Percentiles rank a stretch among this genome's conserved stretches.
These are phyloP conservation scores for Polygonum maritimum DNA, from an alignment of 148 eudicot species.

Conservation along the genomic window DNA sequence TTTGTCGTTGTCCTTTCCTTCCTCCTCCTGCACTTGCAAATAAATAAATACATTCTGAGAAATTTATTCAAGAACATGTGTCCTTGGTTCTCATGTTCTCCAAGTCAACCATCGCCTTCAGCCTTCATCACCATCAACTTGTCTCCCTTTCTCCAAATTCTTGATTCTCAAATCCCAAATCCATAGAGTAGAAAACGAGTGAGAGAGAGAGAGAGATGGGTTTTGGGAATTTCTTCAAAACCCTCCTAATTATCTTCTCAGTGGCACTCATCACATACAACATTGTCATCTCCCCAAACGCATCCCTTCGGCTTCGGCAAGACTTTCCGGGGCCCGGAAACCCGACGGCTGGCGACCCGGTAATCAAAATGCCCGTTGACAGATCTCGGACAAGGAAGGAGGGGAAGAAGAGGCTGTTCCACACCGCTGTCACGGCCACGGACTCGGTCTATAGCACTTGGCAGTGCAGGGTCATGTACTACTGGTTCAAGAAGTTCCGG, in stretches of 20 bases:
- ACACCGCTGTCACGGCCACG: conserved; percentile 92
- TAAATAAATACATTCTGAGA: background rate
- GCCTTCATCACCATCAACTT: background rate
- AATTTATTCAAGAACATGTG: background rate
- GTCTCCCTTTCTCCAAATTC: background rate
- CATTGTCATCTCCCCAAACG: conserved; percentile 65
- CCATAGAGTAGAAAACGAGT: background rate
- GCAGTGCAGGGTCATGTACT: conserved; percentile 95
- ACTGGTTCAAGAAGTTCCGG: conserved; percentile 78
- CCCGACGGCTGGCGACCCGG: conserved; percentile 41
- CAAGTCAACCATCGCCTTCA: background rate
- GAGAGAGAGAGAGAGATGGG: conserved; percentile 24
- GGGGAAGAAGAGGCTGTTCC: conserved; percentile 49
- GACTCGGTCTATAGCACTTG: conserved; percentile 84
- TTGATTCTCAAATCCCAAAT: background rate
- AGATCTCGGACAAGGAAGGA: conserved; percentile 16
- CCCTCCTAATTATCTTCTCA: conserved; percentile 50
- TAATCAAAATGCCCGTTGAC: conserved; percentile 52
- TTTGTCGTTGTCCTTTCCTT: background rate
- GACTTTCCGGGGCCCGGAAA: conserved; percentile 64
- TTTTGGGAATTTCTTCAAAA: conserved; percentile 55
- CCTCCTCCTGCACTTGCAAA: background rate
- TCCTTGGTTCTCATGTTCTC: background rate
- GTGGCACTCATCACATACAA: conserved; percentile 85
- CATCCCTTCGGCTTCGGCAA: conserved; percentile 58